Evolutionary conservation across 352 stramenopile genomes (phyloP).

Genomic region (Phytophthora cryptogea): DNA sequence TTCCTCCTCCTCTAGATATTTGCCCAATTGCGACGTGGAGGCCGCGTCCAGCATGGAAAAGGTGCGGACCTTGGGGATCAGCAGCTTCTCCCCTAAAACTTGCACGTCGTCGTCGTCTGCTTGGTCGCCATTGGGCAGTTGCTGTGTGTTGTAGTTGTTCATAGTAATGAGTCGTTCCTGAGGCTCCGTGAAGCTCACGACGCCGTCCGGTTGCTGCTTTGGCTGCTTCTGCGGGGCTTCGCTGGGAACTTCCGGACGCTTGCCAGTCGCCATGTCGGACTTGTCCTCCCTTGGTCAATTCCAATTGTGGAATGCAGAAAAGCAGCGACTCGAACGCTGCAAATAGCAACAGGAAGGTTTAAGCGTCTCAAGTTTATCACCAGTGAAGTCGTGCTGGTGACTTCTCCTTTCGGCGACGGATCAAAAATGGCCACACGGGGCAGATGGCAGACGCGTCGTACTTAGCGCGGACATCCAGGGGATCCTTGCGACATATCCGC

Average conservation of each 20-base stretch:
- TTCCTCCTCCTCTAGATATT: conserved; percentile 47
- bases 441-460: conserved; percentile 15
- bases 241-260: conserved; percentile 11
- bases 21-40: conserved; percentile 33
- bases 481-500: conserved; percentile 22
- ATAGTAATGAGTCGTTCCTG: conserved; percentile 10
- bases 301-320: conserved; percentile 8
- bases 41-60: conserved; percentile 42
- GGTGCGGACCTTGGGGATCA: conserved; percentile 45
- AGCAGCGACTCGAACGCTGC: conserved; percentile 4
- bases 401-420: conserved; percentile 2
- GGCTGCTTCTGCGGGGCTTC: conserved; percentile 20
- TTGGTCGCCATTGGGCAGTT: conserved; percentile 21
- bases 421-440: background rate
- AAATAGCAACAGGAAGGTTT: conserved; percentile 18
- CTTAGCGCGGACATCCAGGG: conserved; percentile 9
- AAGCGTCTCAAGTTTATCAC: background rate
- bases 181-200: conserved; percentile 9
- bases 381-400: background rate
- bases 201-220: conserved; percentile 14
- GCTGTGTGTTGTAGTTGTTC: background rate
- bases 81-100: conserved; percentile 20
- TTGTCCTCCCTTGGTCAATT: conserved; percentile 20
- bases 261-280: conserved; percentile 29
- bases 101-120: conserved; percentile 18